Base-by-base conservation (phyloP, 495 filamentous ascomycete genomes). In the Penicillium argentinense region DNA sequence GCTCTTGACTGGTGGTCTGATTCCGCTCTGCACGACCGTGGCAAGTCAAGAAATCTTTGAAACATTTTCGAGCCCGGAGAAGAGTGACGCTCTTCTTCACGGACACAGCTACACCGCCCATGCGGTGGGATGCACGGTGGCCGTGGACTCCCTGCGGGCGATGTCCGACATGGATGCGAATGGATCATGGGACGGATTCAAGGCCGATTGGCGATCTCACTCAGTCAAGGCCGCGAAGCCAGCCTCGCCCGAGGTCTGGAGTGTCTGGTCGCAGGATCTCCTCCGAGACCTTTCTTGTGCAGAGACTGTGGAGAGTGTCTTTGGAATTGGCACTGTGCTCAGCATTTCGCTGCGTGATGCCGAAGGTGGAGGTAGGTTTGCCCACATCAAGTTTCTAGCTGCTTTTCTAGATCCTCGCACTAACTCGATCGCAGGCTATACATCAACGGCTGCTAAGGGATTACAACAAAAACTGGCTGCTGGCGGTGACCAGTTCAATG, bases 71-170 rank as follows among this genome's bases (percentile, higher is more conserved):
- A 79, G 80, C 21, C 71, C 73, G 0, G 77, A 86, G 27, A 90
- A 89, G 68, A 76, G 75, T 9, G 83, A 88, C 46, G 87, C 86
- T 0, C 63, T 91, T 25, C 71, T 91, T 25, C 87, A 91, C 53
- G 87, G 87, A 0, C 87, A 91, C 64, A 88, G 85, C 56, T 91
- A 91, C 54, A 91, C 87, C 0, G 87, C 86, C 3, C 86, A 91
- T 60, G 72, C 87, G 0, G 75, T 90, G 7, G 87, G 87, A 1
- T 91, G 87, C 51, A 76, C 81, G 11, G 86, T 90, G 9, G 87
- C 86, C 0, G 67, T 79, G 11, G 75, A 78, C 18, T 81, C 78
- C 6, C 45, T 90, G 28, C 62, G 61, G 41, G 68, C 66, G 28
- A 75, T 89, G 74, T 60, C 68, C 37, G 48, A 66, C 9, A 74